Evolutionary conservation across 345 rosid genomes (phyloP), one percentile per base, ranked within the genome.

Genomic region (Eucalyptus sideroxylon): DNA sequence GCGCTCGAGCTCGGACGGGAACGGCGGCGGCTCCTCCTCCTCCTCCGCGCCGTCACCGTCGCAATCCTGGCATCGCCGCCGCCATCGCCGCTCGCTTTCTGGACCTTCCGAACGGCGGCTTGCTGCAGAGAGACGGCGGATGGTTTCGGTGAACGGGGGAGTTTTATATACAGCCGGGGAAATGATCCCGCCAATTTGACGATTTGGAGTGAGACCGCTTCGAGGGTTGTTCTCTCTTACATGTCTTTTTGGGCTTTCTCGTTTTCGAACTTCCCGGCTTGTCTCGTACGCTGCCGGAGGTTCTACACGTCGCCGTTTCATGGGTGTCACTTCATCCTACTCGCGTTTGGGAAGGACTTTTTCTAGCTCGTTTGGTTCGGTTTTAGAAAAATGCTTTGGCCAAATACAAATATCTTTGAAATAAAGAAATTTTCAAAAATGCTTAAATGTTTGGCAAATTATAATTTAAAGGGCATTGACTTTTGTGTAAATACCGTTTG

Each of bases 401-500:
- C 14, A 49, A 11, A 49, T 49, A 0, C 2, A 49, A 49, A 11
- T 11, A 49, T 0, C 14, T 49, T 11, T 49, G 2, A 11, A 11
- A 11, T 49, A 49, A 49, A 49, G 0, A 4, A 1, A 11, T 1
- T 49, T 49, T 47, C 1, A 0, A 11, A 11, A 11, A 47, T 47
- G 1, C 14, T 47, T 47, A 2, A 47, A 49, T 0, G 14, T 49
- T 49, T 12, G 14, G 5, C 14, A 49, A 49, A 49, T 49, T 49
- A 49, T 49, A 49, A 49, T 49, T 49, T 49, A 49, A 49, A 49
- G 2, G 50, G 13, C 47, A 44, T 9, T 49, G 50, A 49, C 13
- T 49, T 47, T 47, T 2, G 50, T 11, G 14, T 11, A 49, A 49
- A 49, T 49, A 49, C 1, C 0, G 14, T 49, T 49, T 49, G 14